These are phyloP conservation scores for Boletus huronensis DNA, from an alignment of 768 basidiomycete genomes.

Conservation along the genomic window DNA sequence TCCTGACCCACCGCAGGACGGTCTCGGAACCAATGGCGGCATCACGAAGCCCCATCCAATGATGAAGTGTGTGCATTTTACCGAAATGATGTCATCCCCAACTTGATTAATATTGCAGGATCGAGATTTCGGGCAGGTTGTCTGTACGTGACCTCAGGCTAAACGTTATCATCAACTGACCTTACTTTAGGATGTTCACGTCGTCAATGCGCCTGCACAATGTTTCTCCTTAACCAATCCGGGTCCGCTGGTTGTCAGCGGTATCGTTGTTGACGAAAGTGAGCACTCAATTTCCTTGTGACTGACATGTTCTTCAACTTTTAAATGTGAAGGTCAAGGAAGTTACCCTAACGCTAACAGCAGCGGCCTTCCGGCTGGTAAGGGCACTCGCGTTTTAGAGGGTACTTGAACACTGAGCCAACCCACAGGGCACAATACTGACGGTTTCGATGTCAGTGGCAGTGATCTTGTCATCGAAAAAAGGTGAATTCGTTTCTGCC, in stretches of 20 bases:
- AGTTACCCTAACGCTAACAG: constrained; percentile 50
- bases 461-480: constrained; percentile 33
- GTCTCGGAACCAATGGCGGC: constrained; percentile 16
- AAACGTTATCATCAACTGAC: not conserved
- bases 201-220: constrained; percentile 39
- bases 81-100: not conserved
- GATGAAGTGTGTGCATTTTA: constrained; percentile 32
- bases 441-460: constrained; percentile 45
- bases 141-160: constrained; percentile 21
- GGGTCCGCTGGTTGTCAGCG: constrained; percentile 39
- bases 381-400: not conserved
- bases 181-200: constrained; percentile 30
- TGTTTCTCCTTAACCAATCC: constrained; percentile 32
- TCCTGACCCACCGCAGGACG: constrained; percentile 18
- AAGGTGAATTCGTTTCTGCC: not conserved
- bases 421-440: constrained; percentile 41
- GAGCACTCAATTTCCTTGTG: constrained; percentile 6
- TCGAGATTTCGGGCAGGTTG: constrained; percentile 40
- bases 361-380: constrained; percentile 45
- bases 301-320: not conserved
- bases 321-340: constrained; percentile 42
- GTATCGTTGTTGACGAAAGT: constrained; percentile 57
- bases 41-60: constrained; percentile 33
- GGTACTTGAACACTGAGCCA: not conserved
- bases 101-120: constrained; percentile 19